These are phyloP conservation scores for Vitis cinerea DNA, from an alignment of 164 flowering plant genomes.

Conservation along the genomic window DNA sequence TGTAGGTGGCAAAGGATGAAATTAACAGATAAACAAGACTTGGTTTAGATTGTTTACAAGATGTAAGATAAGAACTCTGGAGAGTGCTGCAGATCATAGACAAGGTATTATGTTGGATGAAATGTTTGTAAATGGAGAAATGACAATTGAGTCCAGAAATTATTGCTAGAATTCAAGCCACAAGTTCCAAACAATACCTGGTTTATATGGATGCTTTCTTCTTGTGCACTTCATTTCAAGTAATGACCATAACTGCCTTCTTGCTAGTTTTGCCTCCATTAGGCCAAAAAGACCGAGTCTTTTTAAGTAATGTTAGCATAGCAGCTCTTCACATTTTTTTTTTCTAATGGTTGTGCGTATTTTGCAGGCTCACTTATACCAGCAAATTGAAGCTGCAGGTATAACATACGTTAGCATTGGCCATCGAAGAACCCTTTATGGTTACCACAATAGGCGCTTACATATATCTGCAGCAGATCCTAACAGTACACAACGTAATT, in stretches of 20 bases:
- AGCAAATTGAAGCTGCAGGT: slow-evolving; percentile 69
- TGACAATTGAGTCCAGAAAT: not conserved
- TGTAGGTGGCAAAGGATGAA: no score
- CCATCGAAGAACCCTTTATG: slow-evolving; percentile 65
- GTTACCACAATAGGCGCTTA: slow-evolving; percentile 55
- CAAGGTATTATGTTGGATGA: not conserved
- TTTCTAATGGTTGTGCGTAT: not conserved
- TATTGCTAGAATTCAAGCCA: not conserved
- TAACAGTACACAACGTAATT: slow-evolving; percentile 34
- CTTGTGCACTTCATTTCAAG: not conserved
- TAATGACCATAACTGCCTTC: not conserved
- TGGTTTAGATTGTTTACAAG: not conserved
- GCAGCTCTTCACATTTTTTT: no score
- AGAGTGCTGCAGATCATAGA: no score
- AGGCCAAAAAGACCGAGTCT: not conserved
- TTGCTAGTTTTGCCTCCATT: not conserved
- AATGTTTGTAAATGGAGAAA: not conserved
- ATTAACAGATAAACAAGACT: no score
- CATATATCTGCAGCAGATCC: slow-evolving; percentile 52
- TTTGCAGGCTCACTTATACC: slow-evolving; percentile 73
- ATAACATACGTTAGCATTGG: slow-evolving; percentile 85
- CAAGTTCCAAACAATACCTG: not conserved
- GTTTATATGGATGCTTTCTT: not conserved
- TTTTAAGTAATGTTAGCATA: no score
- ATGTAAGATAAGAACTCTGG: not conserved